Conservation (phyloP, 768 basidiomycete genomes). For the Boletus reticuloceps region DNA sequence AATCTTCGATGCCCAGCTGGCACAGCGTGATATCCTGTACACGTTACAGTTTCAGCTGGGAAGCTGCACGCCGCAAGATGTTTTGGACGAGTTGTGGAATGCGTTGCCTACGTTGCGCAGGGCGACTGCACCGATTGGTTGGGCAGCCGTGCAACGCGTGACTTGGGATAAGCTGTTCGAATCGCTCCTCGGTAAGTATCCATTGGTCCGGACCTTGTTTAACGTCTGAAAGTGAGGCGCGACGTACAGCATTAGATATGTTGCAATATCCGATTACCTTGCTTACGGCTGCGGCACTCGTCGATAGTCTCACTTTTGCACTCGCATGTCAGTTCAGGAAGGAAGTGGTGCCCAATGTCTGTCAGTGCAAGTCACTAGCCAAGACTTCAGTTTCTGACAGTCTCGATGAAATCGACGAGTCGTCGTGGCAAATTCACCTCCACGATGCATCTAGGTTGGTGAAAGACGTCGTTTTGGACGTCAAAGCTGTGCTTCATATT, state of each 20-base stretch:
- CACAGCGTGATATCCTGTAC: conserved; percentile 54
- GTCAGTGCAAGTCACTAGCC: conserved; percentile 2
- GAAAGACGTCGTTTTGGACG: conserved; percentile 20
- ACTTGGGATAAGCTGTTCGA: conserved; percentile 52
- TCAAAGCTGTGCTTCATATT: conserved; percentile 24
- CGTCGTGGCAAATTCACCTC: conserved; percentile 8
- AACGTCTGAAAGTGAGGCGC: neutral
- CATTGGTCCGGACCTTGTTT: neutral
- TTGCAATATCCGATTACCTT: conserved; percentile 51
- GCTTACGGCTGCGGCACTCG: conserved; percentile 51
- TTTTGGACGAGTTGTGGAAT: conserved; percentile 58
- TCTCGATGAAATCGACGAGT: neutral
- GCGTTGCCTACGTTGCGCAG: conserved; percentile 51
- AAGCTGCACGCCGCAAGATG: conserved; percentile 46
- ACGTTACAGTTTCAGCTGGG: conserved; percentile 49
- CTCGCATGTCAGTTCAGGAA: conserved; percentile 38
- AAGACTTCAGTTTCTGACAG: neutral
- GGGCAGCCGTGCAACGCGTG: conserved; percentile 44
- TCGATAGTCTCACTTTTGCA: conserved; percentile 41
- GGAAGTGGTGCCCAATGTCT: conserved; percentile 17
- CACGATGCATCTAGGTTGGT: conserved; percentile 9
- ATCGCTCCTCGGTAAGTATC: conserved; percentile 36
- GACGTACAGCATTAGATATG: conserved; percentile 47
- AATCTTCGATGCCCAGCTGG: conserved; percentile 34
- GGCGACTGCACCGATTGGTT: conserved; percentile 38